phyloP scores from a whole-genome alignment of 2,329 filamentous ascomycete genomes.

The Coniochaeta hoffmannii region DNA sequence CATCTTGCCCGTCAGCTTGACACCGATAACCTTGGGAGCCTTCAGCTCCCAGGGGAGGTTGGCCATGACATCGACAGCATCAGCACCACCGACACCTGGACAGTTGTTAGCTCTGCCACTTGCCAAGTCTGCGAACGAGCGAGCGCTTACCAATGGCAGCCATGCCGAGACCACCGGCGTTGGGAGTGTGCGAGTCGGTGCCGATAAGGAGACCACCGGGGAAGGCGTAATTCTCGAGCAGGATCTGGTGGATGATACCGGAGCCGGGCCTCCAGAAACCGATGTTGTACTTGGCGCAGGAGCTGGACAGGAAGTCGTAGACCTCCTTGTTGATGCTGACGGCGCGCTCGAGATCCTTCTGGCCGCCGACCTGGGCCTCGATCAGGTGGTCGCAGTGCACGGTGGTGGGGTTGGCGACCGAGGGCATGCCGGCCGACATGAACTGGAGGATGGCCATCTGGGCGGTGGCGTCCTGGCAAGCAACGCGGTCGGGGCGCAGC shows the following conservation, averaged over 20 bases:
- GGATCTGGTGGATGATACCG: conserved; percentile 98
- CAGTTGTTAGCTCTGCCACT: not conserved
- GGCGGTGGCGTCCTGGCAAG: conserved; percentile 98
- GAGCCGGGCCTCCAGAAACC: conserved; percentile 99
- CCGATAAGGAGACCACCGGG: conserved; percentile 96
- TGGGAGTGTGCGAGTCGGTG: conserved; percentile 96
- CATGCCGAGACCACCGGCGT: conserved; percentile 4
- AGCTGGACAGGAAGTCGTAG: conserved; percentile 90
- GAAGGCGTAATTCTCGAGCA: conserved; percentile 99
- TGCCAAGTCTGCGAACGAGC: not conserved
- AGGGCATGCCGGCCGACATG: conserved; percentile 97
- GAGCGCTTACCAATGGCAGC: not conserved
- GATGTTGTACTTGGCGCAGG: conserved; percentile 99
- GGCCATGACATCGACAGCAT: conserved; percentile 98
- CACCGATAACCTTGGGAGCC: conserved; percentile 93
- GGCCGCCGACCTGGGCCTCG: conserved; percentile 88
- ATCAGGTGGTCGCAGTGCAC: conserved; percentile 99
- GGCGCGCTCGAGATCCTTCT: conserved; percentile 87
- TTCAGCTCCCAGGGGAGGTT: conserved; percentile 97
- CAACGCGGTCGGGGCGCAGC: conserved; percentile 93
- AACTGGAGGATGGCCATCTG: conserved; percentile 99
- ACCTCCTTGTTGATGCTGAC: conserved; percentile 97
- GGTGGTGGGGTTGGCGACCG: conserved; percentile 87
- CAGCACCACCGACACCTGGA: conserved; percentile 25
- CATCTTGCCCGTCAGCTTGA: conserved; percentile 84